Percentiles rank a stretch among this genome's conserved stretches.
These are phyloP conservation scores for Tolypocladium album DNA, from an alignment of 2,329 filamentous ascomycete genomes.

Conservation along the genomic window DNA sequence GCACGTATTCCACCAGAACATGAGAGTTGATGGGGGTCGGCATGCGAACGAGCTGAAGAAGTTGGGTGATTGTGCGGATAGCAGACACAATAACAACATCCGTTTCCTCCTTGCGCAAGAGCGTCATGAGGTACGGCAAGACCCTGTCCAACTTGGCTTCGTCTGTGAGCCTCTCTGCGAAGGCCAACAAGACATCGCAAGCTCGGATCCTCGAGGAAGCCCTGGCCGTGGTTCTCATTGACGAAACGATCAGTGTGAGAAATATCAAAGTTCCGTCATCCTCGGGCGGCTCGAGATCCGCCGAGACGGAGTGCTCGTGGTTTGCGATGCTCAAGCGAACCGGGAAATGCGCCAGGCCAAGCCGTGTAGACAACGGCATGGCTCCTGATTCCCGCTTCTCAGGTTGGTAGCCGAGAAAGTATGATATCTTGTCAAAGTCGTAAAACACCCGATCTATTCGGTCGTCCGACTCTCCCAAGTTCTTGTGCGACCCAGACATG, in stretches of 20 bases:
- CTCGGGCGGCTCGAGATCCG: constrained; percentile 47
- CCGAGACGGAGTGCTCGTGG: constrained; percentile 60
- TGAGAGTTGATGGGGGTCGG: constrained; percentile 69
- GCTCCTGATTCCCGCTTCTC: constrained; percentile 25
- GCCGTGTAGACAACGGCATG: constrained; percentile 21
- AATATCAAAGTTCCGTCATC: constrained; percentile 94
- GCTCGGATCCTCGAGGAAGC: constrained; percentile 79
- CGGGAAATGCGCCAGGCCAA: constrained; percentile 59
- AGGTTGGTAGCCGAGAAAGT: constrained; percentile 71
- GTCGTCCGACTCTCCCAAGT: constrained; percentile 80
- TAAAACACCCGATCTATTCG: constrained; percentile 86
- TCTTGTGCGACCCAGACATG: constrained; percentile 54
- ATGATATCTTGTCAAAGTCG: constrained; percentile 97
- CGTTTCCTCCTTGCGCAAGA: constrained; percentile 65
- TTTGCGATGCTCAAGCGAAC: constrained; percentile 80
- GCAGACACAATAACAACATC: constrained; percentile 81
- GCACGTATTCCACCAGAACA: constrained; percentile 57
- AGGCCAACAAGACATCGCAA: constrained; percentile 84
- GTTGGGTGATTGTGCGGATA: constrained; percentile 76
- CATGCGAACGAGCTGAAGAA: constrained; percentile 78
- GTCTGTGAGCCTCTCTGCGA: constrained; percentile 83
- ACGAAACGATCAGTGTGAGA: constrained; percentile 77
- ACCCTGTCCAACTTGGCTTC: constrained; percentile 93
- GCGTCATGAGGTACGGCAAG: constrained; percentile 74
- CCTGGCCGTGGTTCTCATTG: constrained; percentile 78